phyloP scores from a whole-genome alignment of 2,329 filamentous ascomycete species.

The Chrysoporthe puriensis region DNA sequence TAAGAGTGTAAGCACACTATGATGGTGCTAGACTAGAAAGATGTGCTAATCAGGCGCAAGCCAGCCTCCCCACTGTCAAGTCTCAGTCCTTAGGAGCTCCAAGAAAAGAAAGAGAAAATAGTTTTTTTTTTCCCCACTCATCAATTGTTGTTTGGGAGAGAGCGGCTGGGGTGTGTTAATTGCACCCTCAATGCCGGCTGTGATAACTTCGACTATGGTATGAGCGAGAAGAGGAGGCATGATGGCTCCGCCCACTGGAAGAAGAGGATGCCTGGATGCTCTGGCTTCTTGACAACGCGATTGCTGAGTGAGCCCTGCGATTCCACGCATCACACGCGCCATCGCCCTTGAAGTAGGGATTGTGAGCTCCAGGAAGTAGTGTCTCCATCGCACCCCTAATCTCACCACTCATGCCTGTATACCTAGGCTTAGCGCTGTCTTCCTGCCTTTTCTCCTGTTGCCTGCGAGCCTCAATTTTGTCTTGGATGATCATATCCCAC shows the following conservation, averaged over 20 bases:
- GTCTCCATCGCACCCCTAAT: background rate
- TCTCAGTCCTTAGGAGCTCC: background rate
- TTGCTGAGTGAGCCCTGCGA: background rate
- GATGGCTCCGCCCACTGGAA: background rate
- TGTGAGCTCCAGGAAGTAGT: background rate
- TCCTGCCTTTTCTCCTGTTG: background rate
- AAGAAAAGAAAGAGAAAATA: background rate
- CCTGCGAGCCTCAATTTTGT: background rate
- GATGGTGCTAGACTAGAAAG: no score
- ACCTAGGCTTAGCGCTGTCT: background rate
- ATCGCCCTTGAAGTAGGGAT: background rate
- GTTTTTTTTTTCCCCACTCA: background rate
- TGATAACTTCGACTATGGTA: background rate
- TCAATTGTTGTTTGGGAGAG: background rate
- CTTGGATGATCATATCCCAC: background rate
- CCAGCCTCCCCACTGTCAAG: background rate
- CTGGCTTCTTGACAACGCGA: background rate
- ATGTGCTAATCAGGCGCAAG: no score
- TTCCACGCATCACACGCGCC: background rate
- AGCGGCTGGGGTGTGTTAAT: background rate
- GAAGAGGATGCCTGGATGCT: background rate
- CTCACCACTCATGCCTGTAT: background rate
- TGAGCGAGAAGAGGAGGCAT: background rate
- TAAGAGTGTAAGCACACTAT: no score
- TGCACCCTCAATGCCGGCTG: background rate